phyloP scores from a whole-genome alignment of 2,329 filamentous ascomycete species.

The Fusarium tanahbumbuense region DNA sequence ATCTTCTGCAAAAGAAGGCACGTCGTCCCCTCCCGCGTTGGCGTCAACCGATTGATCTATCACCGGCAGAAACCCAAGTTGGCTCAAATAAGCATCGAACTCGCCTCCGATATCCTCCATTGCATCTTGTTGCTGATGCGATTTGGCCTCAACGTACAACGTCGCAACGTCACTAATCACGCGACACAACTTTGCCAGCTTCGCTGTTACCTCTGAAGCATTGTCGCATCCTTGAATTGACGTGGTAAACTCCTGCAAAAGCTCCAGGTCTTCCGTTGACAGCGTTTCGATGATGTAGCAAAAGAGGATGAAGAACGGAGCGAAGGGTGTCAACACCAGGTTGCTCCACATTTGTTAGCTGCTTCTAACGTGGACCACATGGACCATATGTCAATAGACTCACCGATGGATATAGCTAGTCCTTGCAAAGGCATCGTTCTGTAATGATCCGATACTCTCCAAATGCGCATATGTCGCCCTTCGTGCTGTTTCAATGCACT shows the following conservation, averaged over 20 bases:
- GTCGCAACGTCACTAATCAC: constrained; percentile 71
- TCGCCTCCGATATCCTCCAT: constrained; percentile 66
- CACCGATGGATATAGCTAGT: constrained; percentile 66
- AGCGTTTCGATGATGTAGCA: constrained; percentile 67
- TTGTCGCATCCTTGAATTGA: constrained; percentile 64
- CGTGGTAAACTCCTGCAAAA: constrained; percentile 67
- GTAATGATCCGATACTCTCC: constrained; percentile 58
- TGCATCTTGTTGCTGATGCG: constrained; percentile 58
- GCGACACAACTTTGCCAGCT: constrained; percentile 70
- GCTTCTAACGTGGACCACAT: not conserved
- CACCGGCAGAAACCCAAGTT: constrained; percentile 69
- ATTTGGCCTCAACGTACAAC: constrained; percentile 71
- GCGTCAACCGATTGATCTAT: constrained; percentile 47
- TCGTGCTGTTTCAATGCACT: constrained; percentile 64
- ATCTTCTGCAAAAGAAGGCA: constrained; percentile 35
- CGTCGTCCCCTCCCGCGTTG: not conserved
- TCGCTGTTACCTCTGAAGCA: constrained; percentile 68
- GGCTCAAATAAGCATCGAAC: constrained; percentile 73
- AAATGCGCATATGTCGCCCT: constrained; percentile 60
- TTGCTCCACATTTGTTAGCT: constrained; percentile 54
- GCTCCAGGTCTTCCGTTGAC: constrained; percentile 63
- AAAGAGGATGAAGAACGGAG: constrained; percentile 70
- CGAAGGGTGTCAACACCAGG: constrained; percentile 67
- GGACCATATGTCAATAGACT: constrained; percentile 22
- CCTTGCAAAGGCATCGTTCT: constrained; percentile 55